Percentiles rank a stretch among this genome's conserved stretches.
Evolutionary conservation across 148 eudicot genomes (phyloP).

Genomic region (Pharnaceum exiguum): DNA sequence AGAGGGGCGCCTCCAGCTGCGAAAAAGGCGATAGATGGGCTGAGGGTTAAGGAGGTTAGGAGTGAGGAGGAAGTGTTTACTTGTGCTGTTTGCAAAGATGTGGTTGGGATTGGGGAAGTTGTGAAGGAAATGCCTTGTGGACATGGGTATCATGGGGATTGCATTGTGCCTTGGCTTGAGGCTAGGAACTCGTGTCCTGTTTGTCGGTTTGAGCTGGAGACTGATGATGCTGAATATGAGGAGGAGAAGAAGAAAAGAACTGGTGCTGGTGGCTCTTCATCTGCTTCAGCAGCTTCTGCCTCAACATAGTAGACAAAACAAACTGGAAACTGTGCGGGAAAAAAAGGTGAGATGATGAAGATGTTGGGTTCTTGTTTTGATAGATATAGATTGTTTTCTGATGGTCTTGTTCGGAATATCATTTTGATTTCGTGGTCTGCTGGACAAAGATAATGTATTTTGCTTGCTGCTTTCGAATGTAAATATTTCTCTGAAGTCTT

Average conservation of each 20-base stretch:
- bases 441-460: too few relatives aligned
- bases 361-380: too few relatives aligned
- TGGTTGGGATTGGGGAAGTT: slow-evolving; percentile 47
- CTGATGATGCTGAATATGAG: slow-evolving; percentile 84
- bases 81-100: slow-evolving; percentile 77
- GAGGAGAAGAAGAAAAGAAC: slow-evolving; percentile 52
- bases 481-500: too few relatives aligned
- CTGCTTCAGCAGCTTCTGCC: slow-evolving; percentile 14
- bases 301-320: too few relatives aligned
- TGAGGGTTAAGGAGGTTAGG: slow-evolving; percentile 35
- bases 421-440: too few relatives aligned
- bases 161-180: slow-evolving; percentile 81
- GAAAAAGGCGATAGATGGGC: slow-evolving; percentile 39
- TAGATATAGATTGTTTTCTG: too few relatives aligned
- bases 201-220: slow-evolving; percentile 80
- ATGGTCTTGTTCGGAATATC: too few relatives aligned
- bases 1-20: slow-evolving; percentile 89
- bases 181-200: slow-evolving; percentile 87
- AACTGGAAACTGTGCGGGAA: too few relatives aligned
- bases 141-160: slow-evolving; percentile 74
- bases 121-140: slow-evolving; percentile 78
- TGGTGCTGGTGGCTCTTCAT: slow-evolving; percentile 6
- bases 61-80: slow-evolving; percentile 25
- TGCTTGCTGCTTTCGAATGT: too few relatives aligned
- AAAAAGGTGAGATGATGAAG: too few relatives aligned